Conservation (phyloP, 2,329 filamentous ascomycete species). For the Trichoderma polysporum region DNA sequence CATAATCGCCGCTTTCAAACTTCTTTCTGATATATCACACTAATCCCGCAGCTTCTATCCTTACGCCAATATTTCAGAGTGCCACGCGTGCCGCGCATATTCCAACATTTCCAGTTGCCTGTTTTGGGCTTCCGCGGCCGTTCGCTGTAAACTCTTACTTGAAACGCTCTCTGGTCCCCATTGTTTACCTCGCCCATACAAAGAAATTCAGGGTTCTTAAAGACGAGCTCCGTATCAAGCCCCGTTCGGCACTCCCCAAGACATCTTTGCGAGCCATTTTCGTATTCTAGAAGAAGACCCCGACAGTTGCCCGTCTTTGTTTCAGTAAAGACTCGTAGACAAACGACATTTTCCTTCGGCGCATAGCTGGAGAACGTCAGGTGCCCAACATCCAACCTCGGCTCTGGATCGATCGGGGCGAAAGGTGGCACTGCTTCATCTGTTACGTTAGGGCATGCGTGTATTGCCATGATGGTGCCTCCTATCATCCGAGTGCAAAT, state of each 20-base stretch:
- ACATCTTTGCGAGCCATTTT: not conserved
- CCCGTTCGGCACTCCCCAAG: not conserved
- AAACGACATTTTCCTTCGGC: not conserved
- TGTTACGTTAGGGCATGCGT: not conserved
- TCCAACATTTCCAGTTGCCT: not conserved
- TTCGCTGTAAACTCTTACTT: not conserved
- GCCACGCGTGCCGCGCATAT: not conserved
- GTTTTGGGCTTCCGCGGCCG: not conserved
- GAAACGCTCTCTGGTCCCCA: not conserved
- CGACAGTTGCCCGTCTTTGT: not conserved
- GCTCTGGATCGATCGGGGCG: not conserved
- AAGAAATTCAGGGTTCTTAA: not conserved
- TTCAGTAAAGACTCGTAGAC: not conserved
- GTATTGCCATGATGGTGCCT: not conserved
- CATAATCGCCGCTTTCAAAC: no score
- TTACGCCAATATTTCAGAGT: not conserved
- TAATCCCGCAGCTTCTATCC: no score
- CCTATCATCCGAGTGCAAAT: not conserved
- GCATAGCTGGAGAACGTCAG: not conserved
- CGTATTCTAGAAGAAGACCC: not conserved
- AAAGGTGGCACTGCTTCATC: not conserved
- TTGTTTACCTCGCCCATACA: not conserved
- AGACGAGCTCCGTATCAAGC: not conserved
- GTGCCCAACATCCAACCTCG: no score
- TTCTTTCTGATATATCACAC: not conserved